phyloP scores from a whole-genome alignment of 352 stramenopile genomes.

The Peronospora farinosa region DNA sequence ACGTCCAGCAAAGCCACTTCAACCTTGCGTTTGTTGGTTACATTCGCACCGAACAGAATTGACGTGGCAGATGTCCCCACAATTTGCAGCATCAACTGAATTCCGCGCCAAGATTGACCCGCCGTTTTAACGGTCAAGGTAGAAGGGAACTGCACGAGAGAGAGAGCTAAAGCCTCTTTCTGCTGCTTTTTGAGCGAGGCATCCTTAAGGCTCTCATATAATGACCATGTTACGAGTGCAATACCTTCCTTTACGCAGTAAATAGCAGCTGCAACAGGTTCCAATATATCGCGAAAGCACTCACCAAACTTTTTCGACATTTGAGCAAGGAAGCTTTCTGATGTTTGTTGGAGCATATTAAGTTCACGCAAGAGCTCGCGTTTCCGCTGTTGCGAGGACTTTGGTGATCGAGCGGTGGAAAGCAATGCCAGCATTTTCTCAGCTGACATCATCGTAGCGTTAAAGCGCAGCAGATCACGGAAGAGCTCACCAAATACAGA shows the following conservation, averaged over 20 bases:
- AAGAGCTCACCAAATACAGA: slow-evolving; percentile 72
- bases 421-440: slow-evolving; percentile 56
- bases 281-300: slow-evolving; percentile 79
- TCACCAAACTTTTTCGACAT: slow-evolving; percentile 61
- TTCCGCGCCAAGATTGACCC: slow-evolving; percentile 70
- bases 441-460: slow-evolving; percentile 62
- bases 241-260: slow-evolving; percentile 85
- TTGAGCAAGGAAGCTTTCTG: slow-evolving; percentile 68
- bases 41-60: slow-evolving; percentile 38
- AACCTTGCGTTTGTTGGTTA: slow-evolving; percentile 47
- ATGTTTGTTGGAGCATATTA: slow-evolving; percentile 87
- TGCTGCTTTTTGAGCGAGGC: slow-evolving; percentile 34
- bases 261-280: slow-evolving; percentile 70
- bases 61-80: slow-evolving; percentile 39
- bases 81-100: slow-evolving; percentile 54
- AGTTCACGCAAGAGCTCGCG: slow-evolving; percentile 74
- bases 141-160: slow-evolving; percentile 70
- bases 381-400: slow-evolving; percentile 41
- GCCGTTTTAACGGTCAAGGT: slow-evolving; percentile 21
- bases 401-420: slow-evolving; percentile 23
- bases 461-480: slow-evolving; percentile 63
- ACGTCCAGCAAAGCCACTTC: slow-evolving; percentile 71
- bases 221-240: slow-evolving; percentile 55
- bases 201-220: slow-evolving; percentile 53
- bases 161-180: slow-evolving; percentile 45